Evolutionary conservation across 2,329 filamentous ascomycete genomes (phyloP), one percentile per base, ranked within the genome.

Genomic region (Hypoxylon sp.): DNA sequence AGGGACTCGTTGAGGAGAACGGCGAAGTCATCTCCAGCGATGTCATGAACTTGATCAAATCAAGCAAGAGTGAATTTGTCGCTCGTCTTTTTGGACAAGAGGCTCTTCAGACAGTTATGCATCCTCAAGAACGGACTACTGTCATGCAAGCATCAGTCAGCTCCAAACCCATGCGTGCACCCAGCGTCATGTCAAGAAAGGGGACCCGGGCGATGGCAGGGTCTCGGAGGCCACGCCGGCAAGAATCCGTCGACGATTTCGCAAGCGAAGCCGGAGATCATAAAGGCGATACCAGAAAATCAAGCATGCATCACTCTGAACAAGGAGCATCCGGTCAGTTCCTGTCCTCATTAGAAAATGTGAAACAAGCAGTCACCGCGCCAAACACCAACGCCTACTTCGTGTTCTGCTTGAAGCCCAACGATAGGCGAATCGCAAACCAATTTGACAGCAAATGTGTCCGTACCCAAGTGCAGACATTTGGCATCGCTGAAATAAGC

Each of bases 391-490:
- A 99, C 76, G 89, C 92, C 0, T 99, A 99, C 81, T 98, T 98
- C 74, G 88, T 99, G 48, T 98, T 99, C 81, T 99, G 96, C 77
- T 82, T 99, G 71, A 99, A 99, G 81, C 95, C 96, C 22, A 99
- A 99, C 74, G 96, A 99, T 78, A 89, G 96, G 59, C 90, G 96
- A 54, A 99, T 99, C 73, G 95, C 96, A 69, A 99, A 99, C 74
- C 96, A 99, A 77, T 99, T 98, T 75, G 96, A 99, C 80, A 98
- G 94, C 87, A 98, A 98, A 81, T 99, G 96, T 78, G 96, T 99
- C 22, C 91, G 96, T 3, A 93, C 92, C 10, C 96, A 99, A 78
- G 88, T 99, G 1, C 95, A 98, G 78, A 97, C 94, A 0, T 93
- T 98, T 73, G 96, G 96, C 33, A 97, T 99, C 75, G 94, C 94